These are phyloP conservation scores for Microdochium paspali DNA, from an alignment of 2,329 filamentous ascomycete species.

Conservation along the genomic window DNA sequence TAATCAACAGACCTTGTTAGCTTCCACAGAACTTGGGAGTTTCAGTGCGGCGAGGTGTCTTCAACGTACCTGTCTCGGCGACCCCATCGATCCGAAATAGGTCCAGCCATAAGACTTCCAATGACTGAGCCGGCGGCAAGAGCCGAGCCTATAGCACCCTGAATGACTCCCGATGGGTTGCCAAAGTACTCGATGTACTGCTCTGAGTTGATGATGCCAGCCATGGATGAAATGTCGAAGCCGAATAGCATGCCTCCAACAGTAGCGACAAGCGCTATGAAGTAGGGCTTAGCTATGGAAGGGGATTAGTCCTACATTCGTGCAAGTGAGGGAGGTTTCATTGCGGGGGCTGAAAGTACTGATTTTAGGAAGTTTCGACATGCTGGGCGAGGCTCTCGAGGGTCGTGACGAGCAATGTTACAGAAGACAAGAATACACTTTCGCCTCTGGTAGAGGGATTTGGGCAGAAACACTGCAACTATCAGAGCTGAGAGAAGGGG, in stretches of 20 bases:
- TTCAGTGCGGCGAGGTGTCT: not conserved
- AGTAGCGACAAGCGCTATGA: conserved; percentile 18
- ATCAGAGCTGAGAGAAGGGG: too few relatives aligned
- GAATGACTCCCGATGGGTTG: conserved; percentile 31
- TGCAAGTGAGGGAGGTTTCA: too few relatives aligned
- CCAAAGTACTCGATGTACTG: conserved; percentile 44
- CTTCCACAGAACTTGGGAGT: not conserved
- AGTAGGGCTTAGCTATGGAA: conserved; percentile 21
- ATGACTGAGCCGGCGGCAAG: conserved; percentile 42
- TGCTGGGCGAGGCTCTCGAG: conserved; percentile 6
- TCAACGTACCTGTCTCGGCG: conserved; percentile 24
- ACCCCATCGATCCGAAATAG: conserved; percentile 37
- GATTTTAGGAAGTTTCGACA: conserved; percentile 17
- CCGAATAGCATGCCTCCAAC: conserved; percentile 30
- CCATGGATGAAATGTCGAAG: conserved; percentile 50
- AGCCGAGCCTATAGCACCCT: conserved; percentile 42
- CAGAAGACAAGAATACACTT: too few relatives aligned
- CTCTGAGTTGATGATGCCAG: conserved; percentile 41
- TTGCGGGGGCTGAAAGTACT: too few relatives aligned
- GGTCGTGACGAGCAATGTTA: too few relatives aligned
- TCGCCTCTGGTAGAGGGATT: too few relatives aligned
- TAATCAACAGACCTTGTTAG: not conserved
- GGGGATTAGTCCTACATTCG: too few relatives aligned
- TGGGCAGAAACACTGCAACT: too few relatives aligned
- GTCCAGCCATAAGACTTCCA: conserved; percentile 36